These are phyloP conservation scores for Daldinia loculata DNA, from an alignment of 495 filamentous ascomycete species.

Conservation along the genomic window DNA sequence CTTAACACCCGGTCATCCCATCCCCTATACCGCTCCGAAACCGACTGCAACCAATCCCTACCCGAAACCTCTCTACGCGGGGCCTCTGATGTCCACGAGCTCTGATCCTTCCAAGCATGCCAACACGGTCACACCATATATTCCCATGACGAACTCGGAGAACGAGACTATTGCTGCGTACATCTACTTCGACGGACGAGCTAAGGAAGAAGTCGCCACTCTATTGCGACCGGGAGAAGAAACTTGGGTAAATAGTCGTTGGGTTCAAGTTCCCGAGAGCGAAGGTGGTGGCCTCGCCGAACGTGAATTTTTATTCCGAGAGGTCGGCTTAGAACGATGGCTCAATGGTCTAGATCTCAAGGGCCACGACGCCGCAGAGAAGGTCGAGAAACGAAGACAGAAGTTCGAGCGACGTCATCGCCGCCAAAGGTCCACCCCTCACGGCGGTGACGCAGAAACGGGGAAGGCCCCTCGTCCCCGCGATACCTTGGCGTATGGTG, in stretches of 20 bases:
- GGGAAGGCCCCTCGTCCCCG: slow-evolving; percentile 52
- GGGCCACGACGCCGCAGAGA: slow-evolving; percentile 83
- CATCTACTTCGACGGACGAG: slow-evolving; percentile 96
- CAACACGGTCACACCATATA: slow-evolving; percentile 81
- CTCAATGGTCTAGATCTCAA: slow-evolving; percentile 93
- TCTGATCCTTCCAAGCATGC: slow-evolving; percentile 53
- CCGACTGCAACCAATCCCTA: slow-evolving; percentile 73
- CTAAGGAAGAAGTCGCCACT: slow-evolving; percentile 97
- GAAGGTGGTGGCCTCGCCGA: slow-evolving; percentile 96
- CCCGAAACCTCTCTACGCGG: slow-evolving; percentile 81
- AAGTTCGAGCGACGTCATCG: slow-evolving; percentile 87
- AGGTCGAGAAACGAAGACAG: slow-evolving; percentile 84
- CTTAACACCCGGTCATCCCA: slow-evolving; percentile 83
- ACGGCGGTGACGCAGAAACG: slow-evolving; percentile 60
- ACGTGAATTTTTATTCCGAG: slow-evolving; percentile 95
- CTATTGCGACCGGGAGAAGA: slow-evolving; percentile 92
- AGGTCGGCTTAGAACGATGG: slow-evolving; percentile 95
- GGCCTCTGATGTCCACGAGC: slow-evolving; percentile 63
- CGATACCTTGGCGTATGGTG: slow-evolving; percentile 78
- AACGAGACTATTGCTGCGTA: slow-evolving; percentile 98
- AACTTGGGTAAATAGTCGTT: slow-evolving; percentile 98
- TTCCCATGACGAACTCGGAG: slow-evolving; percentile 83
- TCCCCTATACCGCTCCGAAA: slow-evolving; percentile 89
- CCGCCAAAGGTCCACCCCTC: slow-evolving; percentile 65
- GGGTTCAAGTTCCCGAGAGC: slow-evolving; percentile 90